Base-by-base conservation (phyloP, 129 eudicot genomes). In the Erigeron canadensis region DNA sequence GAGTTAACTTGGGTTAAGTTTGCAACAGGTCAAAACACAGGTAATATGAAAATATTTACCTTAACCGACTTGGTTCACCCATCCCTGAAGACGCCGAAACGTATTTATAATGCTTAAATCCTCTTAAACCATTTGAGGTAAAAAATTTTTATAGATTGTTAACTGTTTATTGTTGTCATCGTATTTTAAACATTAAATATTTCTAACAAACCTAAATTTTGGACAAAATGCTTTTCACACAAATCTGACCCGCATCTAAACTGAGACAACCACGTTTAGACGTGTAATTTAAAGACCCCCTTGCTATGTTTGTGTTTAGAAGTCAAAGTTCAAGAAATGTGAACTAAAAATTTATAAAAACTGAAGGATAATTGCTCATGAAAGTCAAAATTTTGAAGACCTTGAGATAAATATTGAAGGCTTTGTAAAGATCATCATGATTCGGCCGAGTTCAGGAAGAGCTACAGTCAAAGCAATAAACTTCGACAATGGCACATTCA, bases 351-450 rank as follows among this genome's bases (percentile, higher is more conserved):
- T 19, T 34, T 45, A 23, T 61, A 0, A 1, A 61, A 15, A 21
- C 46, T 12, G 62, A 28, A 43, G 1, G n/a, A 59, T 21, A 7
- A 17, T 57, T 59, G 7, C 22, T 4, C 5, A 16, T 44, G 16
- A 6, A 0, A 23, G 39, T 55, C 46, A 57, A 7, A 76, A 34
- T 23, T 54, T 17, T 0, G n/a, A 48, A 68, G 83, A 90, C 98
- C 98, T 93, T 93, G 71, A 93, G 87, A 76, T 85, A 93, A 68
- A 80, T 78, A 80, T 89, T 96, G 56, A 93, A 87, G 45, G 98
- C 98, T 72, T 18, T 77, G 89, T 92, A 92, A n/a, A 92, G 89
- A 87, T 87, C 98, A 80, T 92, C 95, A 68, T 92, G 98, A 65
- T 87, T 88, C 54, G 80, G 16, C 80, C 98, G 82, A 87, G 81